Conservation (phyloP, 225 moss, liverwort and hornwort genomes). For the Marchantia polymorpha region DNA sequence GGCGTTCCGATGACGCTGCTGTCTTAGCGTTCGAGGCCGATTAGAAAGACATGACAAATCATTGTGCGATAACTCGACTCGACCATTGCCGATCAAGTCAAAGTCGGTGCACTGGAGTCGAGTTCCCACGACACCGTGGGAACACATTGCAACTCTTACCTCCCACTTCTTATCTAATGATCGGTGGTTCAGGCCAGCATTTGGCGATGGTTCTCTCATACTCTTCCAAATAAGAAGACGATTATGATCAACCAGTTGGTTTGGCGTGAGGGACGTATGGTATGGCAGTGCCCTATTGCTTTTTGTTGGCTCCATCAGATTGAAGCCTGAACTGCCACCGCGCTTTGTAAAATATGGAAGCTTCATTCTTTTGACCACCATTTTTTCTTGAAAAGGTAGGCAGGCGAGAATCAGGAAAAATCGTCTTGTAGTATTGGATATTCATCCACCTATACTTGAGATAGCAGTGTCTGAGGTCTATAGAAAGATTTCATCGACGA, state of each 20-base stretch:
- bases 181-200: constrained; percentile 17
- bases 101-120: neutral
- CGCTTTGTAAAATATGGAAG: constrained; percentile 16
- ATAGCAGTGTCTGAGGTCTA: constrained; percentile 22
- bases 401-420: constrained; percentile 10
- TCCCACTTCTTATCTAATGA: constrained; percentile 1
- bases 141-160: neutral
- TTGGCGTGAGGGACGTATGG: constrained; percentile 1
- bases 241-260: neutral
- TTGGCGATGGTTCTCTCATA: constrained; percentile 3
- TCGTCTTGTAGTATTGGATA: constrained; percentile 5
- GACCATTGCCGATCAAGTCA: constrained; percentile 1
- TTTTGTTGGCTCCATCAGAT: constrained; percentile 11
- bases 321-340: constrained; percentile 14
- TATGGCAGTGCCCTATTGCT: constrained; percentile 6
- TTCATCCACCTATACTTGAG: constrained; percentile 8
- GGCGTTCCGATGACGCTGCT: constrained; percentile 31
- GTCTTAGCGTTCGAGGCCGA: neutral
- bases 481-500: constrained; percentile 4
- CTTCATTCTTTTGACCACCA: constrained; percentile 19
- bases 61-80: neutral
- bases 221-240: constrained; percentile 17
- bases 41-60: neutral
- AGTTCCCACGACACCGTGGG: neutral
- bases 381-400: constrained; percentile 1